These are phyloP conservation scores for Hymenoscyphus fructigenus DNA, from an alignment of 2,329 filamentous ascomycete genomes.

Conservation along the genomic window DNA sequence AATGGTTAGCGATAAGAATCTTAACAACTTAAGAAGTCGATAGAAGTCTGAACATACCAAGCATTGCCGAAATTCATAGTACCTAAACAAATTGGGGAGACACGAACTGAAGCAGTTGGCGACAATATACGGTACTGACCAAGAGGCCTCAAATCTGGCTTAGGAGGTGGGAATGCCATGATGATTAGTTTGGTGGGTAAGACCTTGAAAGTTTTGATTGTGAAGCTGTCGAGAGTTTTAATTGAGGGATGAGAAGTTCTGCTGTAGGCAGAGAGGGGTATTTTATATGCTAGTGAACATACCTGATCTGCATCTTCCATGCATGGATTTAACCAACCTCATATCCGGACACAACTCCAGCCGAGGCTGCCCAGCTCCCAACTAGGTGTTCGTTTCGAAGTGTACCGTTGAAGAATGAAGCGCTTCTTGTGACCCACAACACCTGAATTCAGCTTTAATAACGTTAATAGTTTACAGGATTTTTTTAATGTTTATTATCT, in stretches of 20 bases:
- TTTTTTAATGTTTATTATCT: too few relatives aligned
- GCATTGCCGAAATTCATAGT: constrained; percentile 63
- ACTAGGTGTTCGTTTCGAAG: too few relatives aligned
- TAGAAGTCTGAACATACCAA: constrained; percentile 38
- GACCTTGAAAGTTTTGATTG: constrained; percentile 2
- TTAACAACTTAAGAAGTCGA: constrained; percentile 7
- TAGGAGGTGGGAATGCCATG: constrained; percentile 26
- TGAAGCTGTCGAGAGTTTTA: background rate
- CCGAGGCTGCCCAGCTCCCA: too few relatives aligned
- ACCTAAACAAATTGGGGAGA: constrained; percentile 67
- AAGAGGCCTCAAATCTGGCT: constrained; percentile 55
- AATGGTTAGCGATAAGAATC: background rate
- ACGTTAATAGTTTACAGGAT: too few relatives aligned
- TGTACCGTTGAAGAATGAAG: too few relatives aligned
- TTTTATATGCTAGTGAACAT: background rate
- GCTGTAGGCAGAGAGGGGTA: background rate
- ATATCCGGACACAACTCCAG: too few relatives aligned
- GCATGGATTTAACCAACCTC: background rate
- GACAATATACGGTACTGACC: constrained; percentile 66
- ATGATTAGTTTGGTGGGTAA: background rate
- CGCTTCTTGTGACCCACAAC: too few relatives aligned
- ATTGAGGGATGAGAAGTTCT: background rate
- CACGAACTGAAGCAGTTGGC: constrained; percentile 62
- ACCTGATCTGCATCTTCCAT: background rate
- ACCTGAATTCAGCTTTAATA: too few relatives aligned